A percentile compares a stretch with the other conserved stretches of the same genome.
phyloP scores from a whole-genome alignment of 2,329 filamentous ascomycete genomes.

The Pestalotiopsis sp. region DNA sequence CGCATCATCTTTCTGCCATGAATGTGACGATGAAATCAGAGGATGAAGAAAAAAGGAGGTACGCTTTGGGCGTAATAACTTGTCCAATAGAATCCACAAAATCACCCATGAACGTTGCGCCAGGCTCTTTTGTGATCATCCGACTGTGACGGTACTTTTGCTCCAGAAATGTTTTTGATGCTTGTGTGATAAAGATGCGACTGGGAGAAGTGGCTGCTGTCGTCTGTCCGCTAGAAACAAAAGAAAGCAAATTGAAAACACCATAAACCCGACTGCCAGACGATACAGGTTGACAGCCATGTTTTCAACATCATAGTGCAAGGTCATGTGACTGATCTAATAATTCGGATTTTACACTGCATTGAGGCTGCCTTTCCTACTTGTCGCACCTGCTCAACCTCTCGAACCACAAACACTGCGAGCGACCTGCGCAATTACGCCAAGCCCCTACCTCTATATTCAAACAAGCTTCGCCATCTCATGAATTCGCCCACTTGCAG shows the following conservation, averaged over 20 bases:
- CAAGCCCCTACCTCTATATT: background rate
- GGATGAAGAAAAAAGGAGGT: conserved; percentile 35
- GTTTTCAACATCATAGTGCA: background rate
- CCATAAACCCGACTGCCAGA: background rate
- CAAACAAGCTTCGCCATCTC: background rate
- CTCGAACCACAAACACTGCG: background rate
- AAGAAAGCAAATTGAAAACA: background rate
- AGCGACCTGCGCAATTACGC: background rate
- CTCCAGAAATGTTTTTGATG: background rate
- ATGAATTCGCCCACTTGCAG: background rate
- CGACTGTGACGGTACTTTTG: background rate
- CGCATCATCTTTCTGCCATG: conserved; percentile 31
- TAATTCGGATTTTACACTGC: background rate
- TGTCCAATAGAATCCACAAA: conserved; percentile 36
- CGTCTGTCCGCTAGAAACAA: background rate
- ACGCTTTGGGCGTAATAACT: conserved; percentile 29
- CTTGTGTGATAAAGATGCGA: background rate
- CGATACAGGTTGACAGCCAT: background rate
- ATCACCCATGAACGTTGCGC: conserved; percentile 2
- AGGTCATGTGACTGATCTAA: conserved; percentile 2
- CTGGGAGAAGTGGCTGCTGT: background rate
- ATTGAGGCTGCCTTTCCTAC: background rate
- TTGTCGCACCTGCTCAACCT: background rate
- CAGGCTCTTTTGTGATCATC: background rate
- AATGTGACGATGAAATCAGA: conserved; percentile 21